These are phyloP conservation scores for Coniochaeta sp. DNA, from an alignment of 2,329 filamentous ascomycete genomes.

Conservation along the genomic window DNA sequence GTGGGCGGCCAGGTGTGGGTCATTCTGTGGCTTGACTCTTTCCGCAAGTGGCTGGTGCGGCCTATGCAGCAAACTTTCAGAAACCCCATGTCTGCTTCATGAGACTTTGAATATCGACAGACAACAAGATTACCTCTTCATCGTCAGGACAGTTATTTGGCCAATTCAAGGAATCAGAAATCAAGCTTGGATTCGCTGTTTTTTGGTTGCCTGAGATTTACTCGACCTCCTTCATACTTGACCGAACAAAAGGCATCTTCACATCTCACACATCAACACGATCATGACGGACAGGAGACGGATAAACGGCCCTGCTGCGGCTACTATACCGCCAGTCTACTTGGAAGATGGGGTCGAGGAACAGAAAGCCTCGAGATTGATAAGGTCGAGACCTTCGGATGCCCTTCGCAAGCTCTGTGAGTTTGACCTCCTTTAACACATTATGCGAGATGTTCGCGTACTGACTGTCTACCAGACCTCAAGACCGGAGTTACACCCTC, in stretches of 20 bases:
- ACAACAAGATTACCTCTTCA: too few species aligned
- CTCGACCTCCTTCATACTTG: too few species aligned
- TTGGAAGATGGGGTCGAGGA: conserved; percentile 35
- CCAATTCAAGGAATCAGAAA: too few species aligned
- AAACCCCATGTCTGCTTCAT: not conserved
- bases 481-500: conserved; percentile 90
- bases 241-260: too few species aligned
- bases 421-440: conserved; percentile 24
- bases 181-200: too few species aligned
- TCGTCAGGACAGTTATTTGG: too few species aligned
- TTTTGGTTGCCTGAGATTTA: too few species aligned
- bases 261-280: not conserved
- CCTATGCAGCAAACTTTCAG: not conserved
- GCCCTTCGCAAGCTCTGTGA: conserved; percentile 81
- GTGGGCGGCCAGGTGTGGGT: not conserved
- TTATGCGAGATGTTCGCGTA: too few species aligned
- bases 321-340: conserved; percentile 67
- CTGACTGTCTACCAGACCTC: conserved; percentile 50
- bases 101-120: not conserved
- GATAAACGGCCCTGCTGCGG: conserved; percentile 78
- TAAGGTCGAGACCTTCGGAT: conserved; percentile 55
- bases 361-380: conserved; percentile 31
- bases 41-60: not conserved
- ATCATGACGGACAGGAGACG: conserved; percentile 77
- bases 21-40: not conserved